Conservation (phyloP, 2,329 filamentous ascomycete species). For the Ophiostoma australiae region DNA sequence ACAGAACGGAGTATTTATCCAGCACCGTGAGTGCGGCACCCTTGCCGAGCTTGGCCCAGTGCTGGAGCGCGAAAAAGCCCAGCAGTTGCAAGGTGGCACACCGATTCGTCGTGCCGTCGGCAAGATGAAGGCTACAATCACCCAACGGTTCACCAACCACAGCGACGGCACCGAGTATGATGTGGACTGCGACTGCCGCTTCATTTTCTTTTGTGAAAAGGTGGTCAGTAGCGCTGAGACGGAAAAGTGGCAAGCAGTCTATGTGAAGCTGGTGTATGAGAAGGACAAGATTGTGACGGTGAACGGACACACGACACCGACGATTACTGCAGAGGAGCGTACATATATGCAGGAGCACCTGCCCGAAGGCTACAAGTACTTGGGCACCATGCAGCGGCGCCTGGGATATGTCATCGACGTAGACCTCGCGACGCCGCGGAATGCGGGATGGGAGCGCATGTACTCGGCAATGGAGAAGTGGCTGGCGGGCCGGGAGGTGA, state of each 20-base stretch:
- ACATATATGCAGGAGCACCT: constrained; percentile 37
- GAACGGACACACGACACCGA: constrained; percentile 39
- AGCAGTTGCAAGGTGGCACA: not conserved
- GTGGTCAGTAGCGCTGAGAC: not conserved
- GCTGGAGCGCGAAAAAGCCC: constrained; percentile 29
- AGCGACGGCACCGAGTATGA: constrained; percentile 39
- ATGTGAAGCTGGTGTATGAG: constrained; percentile 47
- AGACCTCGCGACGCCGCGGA: constrained; percentile 39
- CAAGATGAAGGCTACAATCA: constrained; percentile 42
- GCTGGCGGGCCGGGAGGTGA: constrained; percentile 30
- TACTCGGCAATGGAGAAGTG: constrained; percentile 42
- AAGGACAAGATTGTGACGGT: constrained; percentile 47
- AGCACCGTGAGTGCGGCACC: constrained; percentile 46
- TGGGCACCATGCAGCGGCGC: constrained; percentile 44
- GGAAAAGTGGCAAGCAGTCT: constrained; percentile 39
- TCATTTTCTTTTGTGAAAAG: constrained; percentile 45
- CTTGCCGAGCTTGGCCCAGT: constrained; percentile 27
- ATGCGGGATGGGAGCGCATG: constrained; percentile 38
- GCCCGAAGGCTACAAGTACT: constrained; percentile 44
- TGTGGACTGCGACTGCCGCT: constrained; percentile 48
- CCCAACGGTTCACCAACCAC: constrained; percentile 41
- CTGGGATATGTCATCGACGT: constrained; percentile 43
- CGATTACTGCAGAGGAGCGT: constrained; percentile 36
- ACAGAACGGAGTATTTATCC: constrained; percentile 49
- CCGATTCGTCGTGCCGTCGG: constrained; percentile 45